phyloP scores from a whole-genome alignment of 257 asterid genomes.

The Solanum rostratum region DNA sequence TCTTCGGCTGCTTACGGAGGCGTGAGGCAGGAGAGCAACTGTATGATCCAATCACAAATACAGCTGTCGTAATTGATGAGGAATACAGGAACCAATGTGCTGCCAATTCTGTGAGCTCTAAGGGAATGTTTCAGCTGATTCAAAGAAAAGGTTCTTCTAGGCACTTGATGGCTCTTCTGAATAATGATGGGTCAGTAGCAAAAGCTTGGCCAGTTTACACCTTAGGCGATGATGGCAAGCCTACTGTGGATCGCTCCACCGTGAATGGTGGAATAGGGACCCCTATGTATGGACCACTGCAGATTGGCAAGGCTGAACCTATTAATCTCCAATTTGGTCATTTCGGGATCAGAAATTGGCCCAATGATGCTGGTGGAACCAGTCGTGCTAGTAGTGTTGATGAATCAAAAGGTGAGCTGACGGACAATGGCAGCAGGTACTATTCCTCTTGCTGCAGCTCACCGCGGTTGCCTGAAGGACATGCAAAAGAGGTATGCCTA shows the following conservation, averaged over 20 bases:
- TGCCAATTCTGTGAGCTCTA: conserved; percentile 82
- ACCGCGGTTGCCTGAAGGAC: conserved; percentile 73
- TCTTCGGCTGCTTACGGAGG: conserved; percentile 87
- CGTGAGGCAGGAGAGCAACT: conserved; percentile 74
- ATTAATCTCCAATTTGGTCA: conserved; percentile 92
- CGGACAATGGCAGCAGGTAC: conserved; percentile 80
- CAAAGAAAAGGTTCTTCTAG: conserved; percentile 88
- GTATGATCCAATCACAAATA: conserved; percentile 68
- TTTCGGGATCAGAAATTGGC: conserved; percentile 96
- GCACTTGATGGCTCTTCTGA: conserved; percentile 93
- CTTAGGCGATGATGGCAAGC: conserved; percentile 34
- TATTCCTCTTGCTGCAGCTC: conserved; percentile 95
- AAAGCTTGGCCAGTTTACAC: conserved; percentile 96
- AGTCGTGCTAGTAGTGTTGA: conserved; percentile 91
- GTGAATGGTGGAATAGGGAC: conserved; percentile 39
- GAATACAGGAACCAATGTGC: conserved; percentile 89
- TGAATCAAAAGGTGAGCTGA: conserved; percentile 70
- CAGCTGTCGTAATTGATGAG: conserved; percentile 63
- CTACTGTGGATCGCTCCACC: conserved; percentile 20
- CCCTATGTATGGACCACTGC: conserved; percentile 82
- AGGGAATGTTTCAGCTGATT: conserved; percentile 96
- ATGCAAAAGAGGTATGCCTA: conserved; percentile 70
- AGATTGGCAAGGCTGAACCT: conserved; percentile 69
- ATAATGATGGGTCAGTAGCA: conserved; percentile 91
- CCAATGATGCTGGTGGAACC: conserved; percentile 75